Conservation (phyloP, 352 stramenopile species). For the Globisporangium spiculum region DNA sequence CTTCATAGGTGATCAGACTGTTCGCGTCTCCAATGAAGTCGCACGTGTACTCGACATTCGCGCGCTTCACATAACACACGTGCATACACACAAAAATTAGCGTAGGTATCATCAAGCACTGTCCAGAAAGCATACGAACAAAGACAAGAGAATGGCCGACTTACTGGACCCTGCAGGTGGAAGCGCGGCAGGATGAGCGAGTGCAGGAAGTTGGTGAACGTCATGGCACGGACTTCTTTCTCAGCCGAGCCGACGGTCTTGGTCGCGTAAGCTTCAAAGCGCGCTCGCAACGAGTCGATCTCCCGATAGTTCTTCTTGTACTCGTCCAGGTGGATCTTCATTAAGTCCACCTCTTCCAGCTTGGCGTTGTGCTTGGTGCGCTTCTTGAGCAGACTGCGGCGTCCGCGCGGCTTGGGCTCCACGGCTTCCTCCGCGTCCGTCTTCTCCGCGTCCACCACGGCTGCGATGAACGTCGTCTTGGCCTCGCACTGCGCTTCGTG, state of each 20-base stretch:
- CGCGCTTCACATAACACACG: conserved; percentile 27
- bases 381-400: conserved; percentile 55
- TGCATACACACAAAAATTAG: conserved; percentile 1
- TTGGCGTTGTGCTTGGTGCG: conserved; percentile 59
- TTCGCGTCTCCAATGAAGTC: conserved; percentile 72
- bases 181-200: conserved; percentile 74
- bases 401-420: conserved; percentile 23
- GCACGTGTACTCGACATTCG: conserved; percentile 57
- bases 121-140: background rate
- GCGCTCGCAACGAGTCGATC: conserved; percentile 39
- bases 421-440: conserved; percentile 2
- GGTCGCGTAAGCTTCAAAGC: conserved; percentile 64
- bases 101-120: background rate
- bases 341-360: conserved; percentile 56
- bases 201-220: conserved; percentile 80
- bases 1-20: conserved; percentile 76
- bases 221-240: conserved; percentile 48
- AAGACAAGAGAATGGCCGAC: background rate
- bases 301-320: conserved; percentile 40
- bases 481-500: conserved; percentile 7
- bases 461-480: conserved; percentile 12
- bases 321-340: conserved; percentile 69
- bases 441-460: conserved; percentile 15
- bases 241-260: conserved; percentile 30
- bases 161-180: conserved; percentile 50